A percentile compares a stretch with the other conserved stretches of the same genome.
Conservation (phyloP, 106 monocot genomes). For the Amphibolis antarctica region DNA sequence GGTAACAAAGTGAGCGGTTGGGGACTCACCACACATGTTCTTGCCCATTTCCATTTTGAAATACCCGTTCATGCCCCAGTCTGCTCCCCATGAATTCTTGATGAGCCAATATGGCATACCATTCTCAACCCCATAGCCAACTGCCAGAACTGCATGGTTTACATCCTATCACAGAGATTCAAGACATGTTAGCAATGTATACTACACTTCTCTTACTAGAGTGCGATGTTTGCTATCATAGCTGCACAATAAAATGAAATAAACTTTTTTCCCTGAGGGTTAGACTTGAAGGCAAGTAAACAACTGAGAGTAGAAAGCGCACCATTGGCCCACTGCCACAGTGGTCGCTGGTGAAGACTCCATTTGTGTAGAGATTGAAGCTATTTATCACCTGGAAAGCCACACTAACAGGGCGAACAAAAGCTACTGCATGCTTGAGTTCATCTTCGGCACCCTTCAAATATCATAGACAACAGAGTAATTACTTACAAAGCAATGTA, state of each 20-base stretch:
- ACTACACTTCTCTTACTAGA: background rate
- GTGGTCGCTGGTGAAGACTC: conserved; percentile 63
- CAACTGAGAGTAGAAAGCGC: conserved; percentile 9
- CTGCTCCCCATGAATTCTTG: conserved; percentile 25
- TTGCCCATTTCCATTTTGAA: conserved; percentile 99
- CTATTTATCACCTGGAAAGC: conserved; percentile 62
- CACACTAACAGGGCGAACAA: conserved; percentile 87
- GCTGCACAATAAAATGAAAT: background rate
- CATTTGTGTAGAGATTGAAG: conserved; percentile 72
- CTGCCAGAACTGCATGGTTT: conserved; percentile 29
- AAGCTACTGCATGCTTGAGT: conserved; percentile 74
- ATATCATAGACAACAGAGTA: background rate
- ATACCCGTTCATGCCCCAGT: conserved; percentile 75
- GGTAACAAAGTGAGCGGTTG: background rate
- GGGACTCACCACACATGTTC: conserved; percentile 90
- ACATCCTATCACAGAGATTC: conserved; percentile 15
- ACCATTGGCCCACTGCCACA: conserved; percentile 68
- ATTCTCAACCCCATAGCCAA: conserved; percentile 26
- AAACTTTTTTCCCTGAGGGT: background rate
- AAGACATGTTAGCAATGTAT: background rate
- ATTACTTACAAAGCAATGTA: background rate
- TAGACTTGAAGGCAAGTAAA: conserved; percentile 1
- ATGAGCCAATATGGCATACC: conserved; percentile 27
- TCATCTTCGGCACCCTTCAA: conserved; percentile 76
- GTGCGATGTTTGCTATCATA: background rate